phyloP scores from a whole-genome alignment of 306 rosid genomes.

The Cicer bijugum region DNA sequence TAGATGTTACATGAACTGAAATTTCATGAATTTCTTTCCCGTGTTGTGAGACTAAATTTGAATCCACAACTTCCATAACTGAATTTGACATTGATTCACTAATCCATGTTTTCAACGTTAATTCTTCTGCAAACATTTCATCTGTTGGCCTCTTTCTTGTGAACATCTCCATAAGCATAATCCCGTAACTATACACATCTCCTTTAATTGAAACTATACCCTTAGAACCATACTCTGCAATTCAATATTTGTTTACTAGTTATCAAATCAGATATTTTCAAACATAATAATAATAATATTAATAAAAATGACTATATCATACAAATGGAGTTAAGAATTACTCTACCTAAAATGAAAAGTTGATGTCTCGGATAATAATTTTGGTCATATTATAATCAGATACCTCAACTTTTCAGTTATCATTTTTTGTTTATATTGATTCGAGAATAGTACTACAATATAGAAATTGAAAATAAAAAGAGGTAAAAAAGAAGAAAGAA shows the following conservation, averaged over 20 bases:
- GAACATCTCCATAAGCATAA: slow-evolving; percentile 42
- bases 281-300: not conserved
- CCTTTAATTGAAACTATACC: slow-evolving; percentile 38
- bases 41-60: slow-evolving; percentile 15
- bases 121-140: slow-evolving; percentile 36
- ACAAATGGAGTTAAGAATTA: too few species aligned
- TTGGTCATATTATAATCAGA: too few species aligned
- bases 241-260: not conserved
- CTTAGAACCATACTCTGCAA: slow-evolving; percentile 42
- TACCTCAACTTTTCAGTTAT: too few species aligned
- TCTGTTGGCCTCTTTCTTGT: slow-evolving; percentile 38
- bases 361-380: too few species aligned
- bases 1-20: not conserved
- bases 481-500: not conserved
- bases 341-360: too few species aligned
- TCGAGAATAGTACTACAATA: too few species aligned
- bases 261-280: not conserved
- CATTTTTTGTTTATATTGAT: too few species aligned
- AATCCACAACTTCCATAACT: slow-evolving; percentile 37
- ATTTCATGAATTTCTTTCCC: slow-evolving; percentile 12
- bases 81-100: slow-evolving; percentile 9
- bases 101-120: slow-evolving; percentile 35
- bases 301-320: not conserved
- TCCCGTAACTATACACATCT: slow-evolving; percentile 44
- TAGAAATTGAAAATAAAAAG: too few species aligned